Base-by-base conservation (phyloP, 805 yeast species). In the Ogataea corticis region DNA sequence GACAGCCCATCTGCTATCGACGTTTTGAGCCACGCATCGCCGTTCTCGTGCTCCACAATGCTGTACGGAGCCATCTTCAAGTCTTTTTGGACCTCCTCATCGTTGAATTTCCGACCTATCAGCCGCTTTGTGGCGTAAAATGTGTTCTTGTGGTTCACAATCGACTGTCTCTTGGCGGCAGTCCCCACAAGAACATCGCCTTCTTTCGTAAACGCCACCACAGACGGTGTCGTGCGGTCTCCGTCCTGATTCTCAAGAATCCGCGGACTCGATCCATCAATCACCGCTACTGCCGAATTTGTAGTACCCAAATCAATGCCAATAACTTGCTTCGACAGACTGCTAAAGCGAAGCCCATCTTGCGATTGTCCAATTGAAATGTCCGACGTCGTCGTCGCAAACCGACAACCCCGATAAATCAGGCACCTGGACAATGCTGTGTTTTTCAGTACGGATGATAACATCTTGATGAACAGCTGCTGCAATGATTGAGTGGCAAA, bases 91-190 rank as follows among this genome's bases (percentile, higher is more conserved):
- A 91, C 96, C 73, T 90, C 97, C 45, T 70, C 63, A 69, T 91
- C 97, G 66, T 82, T 86, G 69, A 82, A 90, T 68, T 96, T 85
- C 64, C 97, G 83, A 62, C 97, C 97, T 62, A 90, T 91, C 65
- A 90, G 77, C 72, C 97, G 84, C 76, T 90, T 90, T 63, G 97
- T 90, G 67, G 97, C 96, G 56, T 87, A 90, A 54, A 90, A 77
- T 45, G 97, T 90, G 78, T 90, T 91, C 66, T 85, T 89, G 46
- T 96, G 96, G 79, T 90, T 90, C 55, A 90, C 89, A 42, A 89
- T 91, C 50, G 96, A 95, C 73, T 90, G 97, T 66, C 97, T 87
- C 77, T 90, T 91, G 60, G 97, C 97, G 55, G 95, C 89, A 49
- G 84, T 87, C 71, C 97, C 97, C 50, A 90, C 96, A 50, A 90